A percentile compares a stretch with the other conserved stretches of the same genome.
phyloP scores from a whole-genome alignment of 805 yeast genomes.

The Dipodascus albidus region DNA sequence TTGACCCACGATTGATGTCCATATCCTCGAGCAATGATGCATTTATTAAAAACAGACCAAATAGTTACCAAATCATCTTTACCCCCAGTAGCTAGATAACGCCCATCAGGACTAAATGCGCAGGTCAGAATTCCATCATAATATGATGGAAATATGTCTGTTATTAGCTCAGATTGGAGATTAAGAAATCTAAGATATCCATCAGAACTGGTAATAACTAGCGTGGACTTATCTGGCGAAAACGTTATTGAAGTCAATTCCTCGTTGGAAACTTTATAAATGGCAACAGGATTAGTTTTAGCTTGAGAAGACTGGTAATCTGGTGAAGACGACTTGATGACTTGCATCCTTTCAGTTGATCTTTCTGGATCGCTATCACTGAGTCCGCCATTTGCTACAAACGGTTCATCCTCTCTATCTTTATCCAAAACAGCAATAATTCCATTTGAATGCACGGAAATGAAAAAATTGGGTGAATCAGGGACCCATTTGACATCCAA shows the following conservation, averaged over 20 bases:
- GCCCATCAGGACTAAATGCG: conserved; percentile 45
- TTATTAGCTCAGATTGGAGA: conserved; percentile 29
- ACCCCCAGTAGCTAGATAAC: conserved; percentile 35
- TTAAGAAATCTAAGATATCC: conserved; percentile 53
- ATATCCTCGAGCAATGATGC: conserved; percentile 28
- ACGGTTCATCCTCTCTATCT: conserved; percentile 34
- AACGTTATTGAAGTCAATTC: conserved; percentile 40
- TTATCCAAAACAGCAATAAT: conserved; percentile 41
- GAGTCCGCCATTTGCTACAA: conserved; percentile 9
- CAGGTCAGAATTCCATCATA: conserved; percentile 52
- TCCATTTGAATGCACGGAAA: conserved; percentile 56
- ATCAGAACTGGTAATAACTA: conserved; percentile 39
- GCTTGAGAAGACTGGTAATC: not conserved
- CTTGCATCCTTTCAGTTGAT: conserved; percentile 14
- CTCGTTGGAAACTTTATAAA: conserved; percentile 47
- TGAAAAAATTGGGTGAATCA: conserved; percentile 31
- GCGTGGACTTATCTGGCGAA: conserved; percentile 22
- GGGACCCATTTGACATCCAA: conserved; percentile 38
- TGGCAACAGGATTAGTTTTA: conserved; percentile 40
- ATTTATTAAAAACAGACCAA: conserved; percentile 26
- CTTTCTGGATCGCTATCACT: conserved; percentile 10
- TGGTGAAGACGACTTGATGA: conserved; percentile 8
- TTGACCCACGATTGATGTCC: conserved; percentile 47
- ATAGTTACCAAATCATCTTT: conserved; percentile 41
- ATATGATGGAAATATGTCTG: conserved; percentile 51